Evolutionary conservation across 768 basidiomycete species (phyloP).

Genomic region (Suillus discolor): DNA sequence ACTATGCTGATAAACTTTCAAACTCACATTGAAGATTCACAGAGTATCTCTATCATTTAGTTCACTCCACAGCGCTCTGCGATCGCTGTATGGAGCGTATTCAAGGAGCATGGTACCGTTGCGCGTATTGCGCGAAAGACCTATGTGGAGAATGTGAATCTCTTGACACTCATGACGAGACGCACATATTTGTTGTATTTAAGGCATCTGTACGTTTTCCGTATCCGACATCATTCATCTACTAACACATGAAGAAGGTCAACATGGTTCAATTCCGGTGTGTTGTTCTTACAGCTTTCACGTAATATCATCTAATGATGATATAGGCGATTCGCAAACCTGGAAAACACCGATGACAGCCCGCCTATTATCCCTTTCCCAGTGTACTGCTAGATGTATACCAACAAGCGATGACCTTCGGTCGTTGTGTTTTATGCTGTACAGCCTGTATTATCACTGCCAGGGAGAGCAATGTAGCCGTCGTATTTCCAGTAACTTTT

Average conservation of each 20-base stretch:
- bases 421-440: too few species aligned
- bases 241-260: slow-evolving; percentile 44
- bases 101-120: slow-evolving; percentile 88
- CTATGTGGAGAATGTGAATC: slow-evolving; percentile 84
- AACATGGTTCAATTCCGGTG: slow-evolving; percentile 77
- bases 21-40: not conserved
- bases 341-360: slow-evolving; percentile 54
- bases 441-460: too few species aligned
- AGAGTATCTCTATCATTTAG: slow-evolving; percentile 66
- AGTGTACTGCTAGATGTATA: slow-evolving; percentile 48
- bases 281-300: slow-evolving; percentile 21
- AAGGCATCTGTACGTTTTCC: slow-evolving; percentile 67
- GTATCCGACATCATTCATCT: not conserved
- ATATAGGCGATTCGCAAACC: slow-evolving; percentile 52
- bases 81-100: slow-evolving; percentile 86
- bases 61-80: slow-evolving; percentile 73
- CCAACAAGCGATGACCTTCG: too few species aligned
- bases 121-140: slow-evolving; percentile 85
- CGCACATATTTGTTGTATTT: slow-evolving; percentile 86
- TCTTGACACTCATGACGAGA: slow-evolving; percentile 79
- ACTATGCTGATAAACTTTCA: not conserved
- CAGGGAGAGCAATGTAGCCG: too few species aligned
- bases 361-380: slow-evolving; percentile 65
- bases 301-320: not conserved
- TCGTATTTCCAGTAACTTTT: too few species aligned